These are phyloP conservation scores for Camellia granthamiana DNA, from an alignment of 148 eudicot species.

Conservation along the genomic window DNA sequence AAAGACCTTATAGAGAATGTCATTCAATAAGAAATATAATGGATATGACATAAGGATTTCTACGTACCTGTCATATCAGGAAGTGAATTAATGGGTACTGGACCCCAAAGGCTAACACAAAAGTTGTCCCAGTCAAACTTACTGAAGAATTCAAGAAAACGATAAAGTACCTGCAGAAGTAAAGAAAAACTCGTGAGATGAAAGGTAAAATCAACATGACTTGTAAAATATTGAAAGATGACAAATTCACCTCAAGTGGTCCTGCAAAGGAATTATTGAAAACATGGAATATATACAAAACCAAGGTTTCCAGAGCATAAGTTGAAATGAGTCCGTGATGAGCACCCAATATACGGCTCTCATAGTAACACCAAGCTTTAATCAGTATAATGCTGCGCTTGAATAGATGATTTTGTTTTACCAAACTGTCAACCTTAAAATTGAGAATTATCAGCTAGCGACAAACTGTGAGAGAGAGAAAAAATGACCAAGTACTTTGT, in stretches of 20 bases:
- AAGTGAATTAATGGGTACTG: conserved; percentile 74
- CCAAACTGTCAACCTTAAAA: conserved; percentile 69
- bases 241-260: conserved; percentile 70
- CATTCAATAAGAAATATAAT: not conserved
- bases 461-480: not conserved
- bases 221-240: not conserved
- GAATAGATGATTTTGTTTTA: conserved; percentile 78
- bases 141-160: conserved; percentile 90
- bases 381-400: conserved; percentile 94
- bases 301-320: conserved; percentile 92
- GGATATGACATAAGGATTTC: conserved; percentile 1
- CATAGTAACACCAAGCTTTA: conserved; percentile 98
- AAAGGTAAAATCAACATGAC: conserved; percentile 18
- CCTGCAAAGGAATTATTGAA: conserved; percentile 84
- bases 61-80: conserved; percentile 67
- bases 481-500: not conserved
- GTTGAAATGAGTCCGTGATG: conserved; percentile 97
- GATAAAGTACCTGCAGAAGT: conserved; percentile 71
- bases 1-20: not conserved
- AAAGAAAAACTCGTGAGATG: conserved; percentile 5
- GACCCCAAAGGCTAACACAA: conserved; percentile 95
- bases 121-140: conserved; percentile 89
- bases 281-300: conserved; percentile 92
- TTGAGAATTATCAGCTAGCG: conserved; percentile 2
- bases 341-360: conserved; percentile 96